Base-by-base conservation (phyloP, 768 basidiomycete genomes). In the Infundibulicybe gibba region DNA sequence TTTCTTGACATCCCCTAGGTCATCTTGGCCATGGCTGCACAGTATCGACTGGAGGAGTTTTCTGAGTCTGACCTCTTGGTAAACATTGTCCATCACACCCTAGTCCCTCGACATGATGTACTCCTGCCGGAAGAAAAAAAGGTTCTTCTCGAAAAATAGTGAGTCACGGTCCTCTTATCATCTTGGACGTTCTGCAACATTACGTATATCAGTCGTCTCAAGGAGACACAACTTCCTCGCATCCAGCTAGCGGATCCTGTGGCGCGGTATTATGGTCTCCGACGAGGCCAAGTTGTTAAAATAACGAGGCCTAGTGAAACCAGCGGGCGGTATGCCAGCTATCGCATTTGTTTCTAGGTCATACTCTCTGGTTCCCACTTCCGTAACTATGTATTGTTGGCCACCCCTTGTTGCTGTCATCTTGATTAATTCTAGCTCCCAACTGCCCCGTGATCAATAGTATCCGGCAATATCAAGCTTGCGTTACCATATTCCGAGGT, bases 251-350 rank as follows among this genome's bases (percentile, higher is more conserved):
- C 87, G 20, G 97, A 99, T 66, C 97, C 97, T 9, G 95, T 99
- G n/a, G 93, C 97, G 35, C 83, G 94, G 49, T 98, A 99, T 66
- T 99, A 97, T 70, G 97, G 97, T 43, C 80, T 99, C 48, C 80
- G 84, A 57, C 81, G 97, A 42, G 94, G 95, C 20, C 92, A 95
- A 64, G 97, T 99, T 40, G 97, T 99, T 67, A 97, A 97, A 75
- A 98, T 99, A 58, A 97, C 89, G 49, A 76, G 97, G 58, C 90
- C 94, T 20, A 94, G 90, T 67, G 97, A 98, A 75, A 99, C 97
- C 14, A 90, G 88, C 52, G 95, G 95, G 43, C 82, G 91, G 49
- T 94, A 93, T 57, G 87, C 90, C 44, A 92, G 90, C 61, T 93
- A 93, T 72, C 87, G 90, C 51, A 90, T 93, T 63, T 91, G 90